These are phyloP conservation scores for Salix koriyanagi DNA, from an alignment of 345 rosid species.

Conservation along the genomic window DNA sequence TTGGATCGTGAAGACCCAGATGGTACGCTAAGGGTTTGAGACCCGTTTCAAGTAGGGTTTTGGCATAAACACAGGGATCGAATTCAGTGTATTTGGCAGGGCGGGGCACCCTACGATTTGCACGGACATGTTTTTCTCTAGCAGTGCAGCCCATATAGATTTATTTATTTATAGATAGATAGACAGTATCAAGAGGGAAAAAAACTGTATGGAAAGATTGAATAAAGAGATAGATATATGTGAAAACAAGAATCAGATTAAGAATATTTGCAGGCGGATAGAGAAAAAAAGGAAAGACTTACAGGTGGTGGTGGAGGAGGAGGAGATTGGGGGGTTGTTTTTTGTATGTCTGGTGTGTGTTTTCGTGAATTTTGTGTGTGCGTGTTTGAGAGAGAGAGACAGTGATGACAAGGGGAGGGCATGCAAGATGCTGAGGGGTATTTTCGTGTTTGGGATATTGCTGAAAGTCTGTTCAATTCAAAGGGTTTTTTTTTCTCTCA, in stretches of 20 bases:
- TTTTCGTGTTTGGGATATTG: background rate
- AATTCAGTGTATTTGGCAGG: slow-evolving; percentile 47
- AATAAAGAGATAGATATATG: background rate
- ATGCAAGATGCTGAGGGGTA: background rate
- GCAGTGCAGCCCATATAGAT: slow-evolving; percentile 57
- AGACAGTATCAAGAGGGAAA: background rate
- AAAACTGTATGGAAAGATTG: background rate
- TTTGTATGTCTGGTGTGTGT: background rate
- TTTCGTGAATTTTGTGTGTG: background rate
- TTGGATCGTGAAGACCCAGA: slow-evolving; percentile 40
- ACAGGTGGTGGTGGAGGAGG: background rate
- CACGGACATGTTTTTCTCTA: slow-evolving; percentile 55
- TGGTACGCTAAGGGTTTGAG: slow-evolving; percentile 49
- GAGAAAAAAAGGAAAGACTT: background rate
- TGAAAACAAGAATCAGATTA: background rate
- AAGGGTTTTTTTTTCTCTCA: no score
- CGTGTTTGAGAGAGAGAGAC: background rate
- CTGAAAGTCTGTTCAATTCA: no score
- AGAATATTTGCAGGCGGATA: background rate
- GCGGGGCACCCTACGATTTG: slow-evolving; percentile 56
- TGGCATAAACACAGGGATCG: slow-evolving; percentile 55
- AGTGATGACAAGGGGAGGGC: background rate
- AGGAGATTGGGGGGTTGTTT: background rate
- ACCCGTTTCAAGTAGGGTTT: slow-evolving; percentile 56
- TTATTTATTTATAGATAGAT: background rate